Evolutionary conservation across 192 early-diverging fungal genomes (phyloP).

Genomic region (Backusella psychrophila): DNA sequence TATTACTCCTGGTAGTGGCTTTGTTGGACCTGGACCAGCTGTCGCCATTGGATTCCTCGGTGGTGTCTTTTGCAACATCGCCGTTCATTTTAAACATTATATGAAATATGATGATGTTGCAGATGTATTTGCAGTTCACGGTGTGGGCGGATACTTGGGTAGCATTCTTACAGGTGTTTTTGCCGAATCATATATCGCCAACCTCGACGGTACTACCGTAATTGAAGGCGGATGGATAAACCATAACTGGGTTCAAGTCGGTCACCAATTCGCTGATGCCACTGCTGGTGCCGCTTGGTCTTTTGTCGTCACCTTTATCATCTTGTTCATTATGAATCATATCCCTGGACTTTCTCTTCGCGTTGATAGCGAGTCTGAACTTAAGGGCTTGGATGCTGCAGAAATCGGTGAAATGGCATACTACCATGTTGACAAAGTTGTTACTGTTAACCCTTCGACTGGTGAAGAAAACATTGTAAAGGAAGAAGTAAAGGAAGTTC

Average conservation of each 20-base stretch:
- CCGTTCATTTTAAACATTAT: constrained; percentile 77
- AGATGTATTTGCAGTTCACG: constrained; percentile 91
- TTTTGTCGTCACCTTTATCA: constrained; percentile 70
- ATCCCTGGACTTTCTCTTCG: constrained; percentile 81
- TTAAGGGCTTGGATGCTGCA: constrained; percentile 71
- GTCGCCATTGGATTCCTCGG: constrained; percentile 79
- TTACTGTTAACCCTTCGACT: constrained; percentile 34
- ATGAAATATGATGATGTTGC: constrained; percentile 91
- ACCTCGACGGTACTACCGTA: constrained; percentile 59
- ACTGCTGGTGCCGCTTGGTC: constrained; percentile 70
- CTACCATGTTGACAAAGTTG: constrained; percentile 46
- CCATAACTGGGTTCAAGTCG: constrained; percentile 79
- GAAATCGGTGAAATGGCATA: constrained; percentile 79
- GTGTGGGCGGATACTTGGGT: constrained; percentile 81
- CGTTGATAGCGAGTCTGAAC: constrained; percentile 64
- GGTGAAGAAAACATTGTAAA: constrained; percentile 28
- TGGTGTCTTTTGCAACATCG: constrained; percentile 76
- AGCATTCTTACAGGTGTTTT: constrained; percentile 91
- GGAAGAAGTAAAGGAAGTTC: constrained; percentile 15
- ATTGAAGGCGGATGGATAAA: constrained; percentile 75
- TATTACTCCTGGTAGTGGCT: constrained; percentile 91
- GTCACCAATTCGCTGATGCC: constrained; percentile 77
- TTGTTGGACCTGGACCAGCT: constrained; percentile 78
- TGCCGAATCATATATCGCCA: constrained; percentile 74
- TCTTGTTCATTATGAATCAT: constrained; percentile 71